Evolutionary conservation across 257 asterid species (phyloP).

Genomic region (Eucommia ulmoides): DNA sequence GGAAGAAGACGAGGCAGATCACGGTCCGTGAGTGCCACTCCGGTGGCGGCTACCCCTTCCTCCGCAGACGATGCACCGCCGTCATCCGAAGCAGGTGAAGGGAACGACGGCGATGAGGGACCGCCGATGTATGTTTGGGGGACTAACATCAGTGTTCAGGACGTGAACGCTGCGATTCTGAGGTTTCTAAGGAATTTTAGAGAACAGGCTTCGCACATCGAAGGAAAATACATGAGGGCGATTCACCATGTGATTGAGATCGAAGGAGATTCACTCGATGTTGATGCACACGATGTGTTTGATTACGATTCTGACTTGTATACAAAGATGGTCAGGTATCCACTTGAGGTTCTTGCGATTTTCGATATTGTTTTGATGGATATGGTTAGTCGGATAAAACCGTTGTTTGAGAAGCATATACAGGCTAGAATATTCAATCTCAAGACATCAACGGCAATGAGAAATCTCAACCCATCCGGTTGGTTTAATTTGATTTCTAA

Average conservation of each 20-base stretch:
- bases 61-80: constrained; percentile 50
- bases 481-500: constrained; percentile 12
- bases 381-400: constrained; percentile 61
- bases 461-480: constrained; percentile 97
- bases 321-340: constrained; percentile 83
- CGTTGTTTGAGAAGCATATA: constrained; percentile 81
- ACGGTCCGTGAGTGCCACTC: constrained; percentile 26
- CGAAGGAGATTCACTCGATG: constrained; percentile 97
- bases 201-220: constrained; percentile 45
- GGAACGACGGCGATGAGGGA: constrained; percentile 41
- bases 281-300: constrained; percentile 77
- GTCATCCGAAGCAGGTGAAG: constrained; percentile 72
- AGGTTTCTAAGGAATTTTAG: constrained; percentile 80
- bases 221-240: constrained; percentile 75
- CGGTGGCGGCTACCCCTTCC: constrained; percentile 53
- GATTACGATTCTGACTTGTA: constrained; percentile 71
- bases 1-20: constrained; percentile 38
- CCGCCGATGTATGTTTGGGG: constrained; percentile 98
- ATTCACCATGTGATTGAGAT: constrained; percentile 61
- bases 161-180: constrained; percentile 75
- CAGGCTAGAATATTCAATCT: constrained; percentile 90
- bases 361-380: constrained; percentile 91
- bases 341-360: constrained; percentile 92
- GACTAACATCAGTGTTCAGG: constrained; percentile 80
- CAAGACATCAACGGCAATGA: constrained; percentile 63